A percentile compares a stretch with the other conserved stretches of the same genome.
Conservation (phyloP, 371 early-diverging fungal species). For the Rhizomucor pusillus region DNA sequence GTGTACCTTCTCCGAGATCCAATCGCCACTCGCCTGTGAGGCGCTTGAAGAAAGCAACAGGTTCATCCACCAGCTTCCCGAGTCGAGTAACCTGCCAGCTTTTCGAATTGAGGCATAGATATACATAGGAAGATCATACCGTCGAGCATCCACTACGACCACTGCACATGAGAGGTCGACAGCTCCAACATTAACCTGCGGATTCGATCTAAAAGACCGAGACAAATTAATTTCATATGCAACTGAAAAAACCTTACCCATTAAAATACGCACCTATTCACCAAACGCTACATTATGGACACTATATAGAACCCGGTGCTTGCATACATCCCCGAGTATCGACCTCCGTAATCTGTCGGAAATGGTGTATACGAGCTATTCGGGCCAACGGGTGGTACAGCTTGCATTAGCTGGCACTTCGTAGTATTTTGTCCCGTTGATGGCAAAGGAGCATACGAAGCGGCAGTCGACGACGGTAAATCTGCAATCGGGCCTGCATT, state of each 20-base stretch:
- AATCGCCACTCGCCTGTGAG: constrained; percentile 49
- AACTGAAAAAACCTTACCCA: background rate
- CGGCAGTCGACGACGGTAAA: background rate
- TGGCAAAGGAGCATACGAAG: background rate
- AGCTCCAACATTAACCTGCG: constrained; percentile 57
- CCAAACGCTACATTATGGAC: constrained; percentile 49
- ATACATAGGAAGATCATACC: constrained; percentile 53
- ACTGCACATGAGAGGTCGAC: no score
- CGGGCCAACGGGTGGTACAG: background rate
- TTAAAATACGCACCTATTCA: constrained; percentile 27
- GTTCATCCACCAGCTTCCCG: constrained; percentile 63
- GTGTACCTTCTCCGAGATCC: constrained; percentile 59
- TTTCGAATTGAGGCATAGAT: constrained; percentile 64
- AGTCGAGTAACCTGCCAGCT: constrained; percentile 61
- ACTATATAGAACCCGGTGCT: constrained; percentile 64
- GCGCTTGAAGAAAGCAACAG: constrained; percentile 69
- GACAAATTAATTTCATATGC: background rate
- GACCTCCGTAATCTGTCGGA: background rate
- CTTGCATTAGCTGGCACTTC: background rate
- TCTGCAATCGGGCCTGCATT: constrained; percentile 9
- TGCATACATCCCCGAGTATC: constrained; percentile 38
- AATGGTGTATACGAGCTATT: no score
- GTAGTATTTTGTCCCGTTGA: background rate
- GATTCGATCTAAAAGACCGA: constrained; percentile 42
- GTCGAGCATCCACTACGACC: constrained; percentile 54